Evolutionary conservation across 345 rosid genomes (phyloP), one percentile per base, ranked within the genome.

Genomic region (Punica granatum): DNA sequence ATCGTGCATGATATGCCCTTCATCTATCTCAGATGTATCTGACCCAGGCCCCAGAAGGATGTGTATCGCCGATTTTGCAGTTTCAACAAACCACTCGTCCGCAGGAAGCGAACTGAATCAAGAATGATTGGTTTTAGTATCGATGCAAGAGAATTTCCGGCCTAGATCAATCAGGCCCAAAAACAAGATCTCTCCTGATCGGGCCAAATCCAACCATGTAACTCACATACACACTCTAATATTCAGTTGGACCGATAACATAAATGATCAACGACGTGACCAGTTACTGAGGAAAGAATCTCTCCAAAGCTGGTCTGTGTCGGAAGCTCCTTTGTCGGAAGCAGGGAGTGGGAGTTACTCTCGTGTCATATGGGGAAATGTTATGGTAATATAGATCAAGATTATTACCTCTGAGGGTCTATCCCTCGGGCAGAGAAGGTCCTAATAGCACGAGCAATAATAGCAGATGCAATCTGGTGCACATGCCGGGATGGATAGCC

Each of bases 41-140:
- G 96, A 89, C 11, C 90, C 99, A 21, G 86, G 74, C 18, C 84
- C 96, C 73, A 80, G 87, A 62, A 94, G 92, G 70, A 82, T 89
- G 76, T 82, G 81, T 75, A 91, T 94, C 33, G 98, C 95, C 16
- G 87, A 76, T 75, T 85, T 94, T 8, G 99, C 99, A 3, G 98
- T 88, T 66, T 91, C 96, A 7, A 87, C 89, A 75, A 91, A 94
- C 99, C 99, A 94, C 82, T 94, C 96, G 0, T 90, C 87, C 73
- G 76, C 85, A 2, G 86, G 88, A 28, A 94, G 89, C 7, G 89
- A 80, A 66, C 98, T 94, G 14, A 12, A 36, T 28, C 44, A 71
- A 10, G 16, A 58, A 31, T 25, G 41, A 56, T 13, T 18, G 18
- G 32, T 14, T 26, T 30, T 56, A 56, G 34, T 30, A 13, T 30